These are phyloP conservation scores for Suhomyces emberorum DNA, from an alignment of 805 yeast genomes.

Conservation along the genomic window DNA sequence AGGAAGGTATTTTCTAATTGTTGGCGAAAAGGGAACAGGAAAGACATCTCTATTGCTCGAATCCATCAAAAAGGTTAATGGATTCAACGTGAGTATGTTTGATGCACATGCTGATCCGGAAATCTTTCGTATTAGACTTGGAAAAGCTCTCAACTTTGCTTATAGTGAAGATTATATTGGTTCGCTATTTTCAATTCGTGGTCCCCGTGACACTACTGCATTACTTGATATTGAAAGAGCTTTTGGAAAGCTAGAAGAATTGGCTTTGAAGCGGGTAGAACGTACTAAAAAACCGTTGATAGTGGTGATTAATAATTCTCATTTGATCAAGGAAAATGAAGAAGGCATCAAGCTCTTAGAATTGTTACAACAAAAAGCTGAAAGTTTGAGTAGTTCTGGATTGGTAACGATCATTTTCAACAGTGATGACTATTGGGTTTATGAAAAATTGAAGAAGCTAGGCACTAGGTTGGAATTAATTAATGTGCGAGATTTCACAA, in stretches of 20 bases:
- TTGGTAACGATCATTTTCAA: slow-evolving; percentile 69
- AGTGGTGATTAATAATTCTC: slow-evolving; percentile 69
- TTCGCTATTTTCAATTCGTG: slow-evolving; percentile 71
- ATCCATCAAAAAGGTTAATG: slow-evolving; percentile 60
- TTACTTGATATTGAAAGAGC: slow-evolving; percentile 80
- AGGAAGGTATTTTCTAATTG: slow-evolving; percentile 68
- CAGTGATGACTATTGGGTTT: slow-evolving; percentile 85
- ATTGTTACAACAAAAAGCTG: slow-evolving; percentile 80
- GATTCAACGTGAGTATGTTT: slow-evolving; percentile 62
- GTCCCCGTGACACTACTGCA: slow-evolving; percentile 84
- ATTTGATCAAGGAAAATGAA: slow-evolving; percentile 70
- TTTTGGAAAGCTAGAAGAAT: slow-evolving; percentile 68
- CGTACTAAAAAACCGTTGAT: slow-evolving; percentile 53
- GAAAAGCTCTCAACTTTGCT: slow-evolving; percentile 69
- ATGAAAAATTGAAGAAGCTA: slow-evolving; percentile 65
- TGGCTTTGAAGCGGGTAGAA: slow-evolving; percentile 52
- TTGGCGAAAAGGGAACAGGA: slow-evolving; percentile 88
- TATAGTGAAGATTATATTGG: slow-evolving; percentile 83
- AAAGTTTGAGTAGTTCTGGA: slow-evolving; percentile 69
- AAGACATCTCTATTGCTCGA: slow-evolving; percentile 74
- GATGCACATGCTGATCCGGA: slow-evolving; percentile 89
- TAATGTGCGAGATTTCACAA: slow-evolving; percentile 60
- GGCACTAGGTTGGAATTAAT: slow-evolving; percentile 75
- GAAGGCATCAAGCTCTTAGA: slow-evolving; percentile 71
- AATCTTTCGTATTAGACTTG: slow-evolving; percentile 70